Conservation (phyloP, 129 eudicot genomes). For the Flaveria trinervia region DNA sequence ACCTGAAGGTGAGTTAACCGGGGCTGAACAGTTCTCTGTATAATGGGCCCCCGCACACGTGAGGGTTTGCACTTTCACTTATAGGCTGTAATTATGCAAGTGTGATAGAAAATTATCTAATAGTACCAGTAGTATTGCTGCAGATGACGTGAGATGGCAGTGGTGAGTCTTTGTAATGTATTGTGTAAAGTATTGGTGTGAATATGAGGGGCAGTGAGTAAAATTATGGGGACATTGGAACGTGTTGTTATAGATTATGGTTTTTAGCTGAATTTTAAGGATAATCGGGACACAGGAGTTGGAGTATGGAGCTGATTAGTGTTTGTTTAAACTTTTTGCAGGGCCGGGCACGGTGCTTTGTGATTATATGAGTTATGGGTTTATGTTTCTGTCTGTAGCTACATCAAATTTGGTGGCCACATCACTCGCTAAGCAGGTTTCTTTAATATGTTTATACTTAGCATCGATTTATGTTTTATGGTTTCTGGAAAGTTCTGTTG, state of each 20-base stretch:
- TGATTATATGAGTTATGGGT: slow-evolving; percentile 77
- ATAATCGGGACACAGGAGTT: not conserved
- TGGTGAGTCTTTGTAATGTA: not conserved
- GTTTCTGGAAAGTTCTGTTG: not conserved
- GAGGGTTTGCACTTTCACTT: no score
- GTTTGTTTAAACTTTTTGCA: slow-evolving; percentile 35
- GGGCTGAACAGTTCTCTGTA: no score
- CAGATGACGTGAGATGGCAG: not conserved
- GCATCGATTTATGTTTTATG: not conserved
- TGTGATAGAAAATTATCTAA: no score
- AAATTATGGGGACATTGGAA: not conserved
- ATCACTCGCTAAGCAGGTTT: slow-evolving; percentile 82
- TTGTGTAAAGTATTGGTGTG: not conserved
- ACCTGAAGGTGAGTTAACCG: no score
- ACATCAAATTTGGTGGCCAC: slow-evolving; percentile 98
- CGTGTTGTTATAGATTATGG: not conserved
- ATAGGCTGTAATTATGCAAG: no score
- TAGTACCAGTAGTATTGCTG: not conserved
- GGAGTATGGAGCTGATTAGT: slow-evolving; percentile 23
- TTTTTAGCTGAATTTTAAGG: not conserved
- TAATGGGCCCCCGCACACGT: no score
- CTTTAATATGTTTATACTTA: not conserved
- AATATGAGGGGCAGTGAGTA: no score
- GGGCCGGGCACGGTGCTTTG: slow-evolving; percentile 97
- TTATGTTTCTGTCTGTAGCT: slow-evolving; percentile 97